A percentile compares a stretch with the other conserved stretches of the same genome.
phyloP scores from a whole-genome alignment of 1,284 basidiomycete genomes.

The Cutaneotrichosporon dermatis region DNA sequence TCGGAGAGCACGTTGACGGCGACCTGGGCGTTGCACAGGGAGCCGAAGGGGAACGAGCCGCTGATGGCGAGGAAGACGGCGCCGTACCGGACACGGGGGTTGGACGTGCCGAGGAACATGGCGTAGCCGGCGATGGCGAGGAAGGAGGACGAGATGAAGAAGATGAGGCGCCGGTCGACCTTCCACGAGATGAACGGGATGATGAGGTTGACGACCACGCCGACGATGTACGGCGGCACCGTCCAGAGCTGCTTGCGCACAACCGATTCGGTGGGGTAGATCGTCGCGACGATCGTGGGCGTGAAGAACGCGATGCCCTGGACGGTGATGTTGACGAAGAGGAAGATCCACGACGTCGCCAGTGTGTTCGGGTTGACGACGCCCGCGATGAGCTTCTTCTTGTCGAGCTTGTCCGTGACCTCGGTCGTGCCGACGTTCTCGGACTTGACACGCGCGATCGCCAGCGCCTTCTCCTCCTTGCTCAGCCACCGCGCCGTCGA shows the following conservation, averaged over 20 bases:
- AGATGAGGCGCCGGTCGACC: slow-evolving; percentile 33
- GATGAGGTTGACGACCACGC: slow-evolving; percentile 29
- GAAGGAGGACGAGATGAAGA: slow-evolving; percentile 29
- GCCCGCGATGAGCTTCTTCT: slow-evolving; percentile 7
- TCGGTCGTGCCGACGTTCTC: slow-evolving; percentile 28
- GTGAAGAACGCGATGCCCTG: slow-evolving; percentile 33
- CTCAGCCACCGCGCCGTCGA: slow-evolving; percentile 25
- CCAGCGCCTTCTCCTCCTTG: slow-evolving; percentile 25
- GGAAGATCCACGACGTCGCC: slow-evolving; percentile 39
- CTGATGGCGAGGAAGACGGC: slow-evolving; percentile 15
- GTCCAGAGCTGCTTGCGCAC: slow-evolving; percentile 41
- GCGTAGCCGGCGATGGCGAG: slow-evolving; percentile 38
- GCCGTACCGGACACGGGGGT: slow-evolving; percentile 11
- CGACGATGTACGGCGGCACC: slow-evolving; percentile 44
- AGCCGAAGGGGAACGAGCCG: slow-evolving; percentile 15
- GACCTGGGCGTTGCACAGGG: slow-evolving; percentile 12
- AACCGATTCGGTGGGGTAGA: slow-evolving; percentile 26
- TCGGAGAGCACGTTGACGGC: slow-evolving; percentile 12
- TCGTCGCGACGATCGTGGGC: slow-evolving; percentile 27
- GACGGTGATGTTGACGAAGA: slow-evolving; percentile 44
- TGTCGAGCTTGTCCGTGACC: slow-evolving; percentile 13
- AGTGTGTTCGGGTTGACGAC: slow-evolving; percentile 28
- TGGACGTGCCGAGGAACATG: slow-evolving; percentile 27
- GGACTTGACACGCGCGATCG: slow-evolving; percentile 24
- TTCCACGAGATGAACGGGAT: slow-evolving; percentile 39